Evolutionary conservation across 805 yeast genomes (phyloP), one percentile per base, ranked within the genome.

Genomic region (Nakazawaea anatomiae): DNA sequence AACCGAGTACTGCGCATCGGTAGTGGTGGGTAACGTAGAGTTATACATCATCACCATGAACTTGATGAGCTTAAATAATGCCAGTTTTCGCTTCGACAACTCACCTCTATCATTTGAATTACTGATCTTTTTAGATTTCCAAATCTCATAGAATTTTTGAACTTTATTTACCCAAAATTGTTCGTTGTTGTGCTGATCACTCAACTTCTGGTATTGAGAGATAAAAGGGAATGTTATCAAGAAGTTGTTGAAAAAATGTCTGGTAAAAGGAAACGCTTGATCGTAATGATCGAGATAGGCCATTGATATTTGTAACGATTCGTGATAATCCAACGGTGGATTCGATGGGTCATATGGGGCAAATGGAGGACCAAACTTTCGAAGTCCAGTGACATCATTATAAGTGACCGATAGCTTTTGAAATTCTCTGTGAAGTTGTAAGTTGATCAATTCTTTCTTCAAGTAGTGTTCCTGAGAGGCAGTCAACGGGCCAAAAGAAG

Each of bases 391-490:
- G 34, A 82, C 79, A 53, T 82, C 80, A 54, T 82, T 77, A 50
- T 66, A 69, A 1, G 65, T 62, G 1, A 72, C 71, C 1, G 70
- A 65, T 40, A 90, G 66, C 27, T 64, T 64, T 31, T 71, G 77
- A 41, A 89, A 71, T 64, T 92, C 99, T 5, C 73, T 61, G 10
- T 75, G 73, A 34, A 90, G 67, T 60, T 87, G 79, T 10, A 76
- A 71, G 54, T 79, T 76, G 30, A 92, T 69, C 14, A 92, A 73
- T 66, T 88, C 91, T 59, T 95, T 82, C 66, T 92, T 92, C 49
- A 94, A 74, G 64, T 86, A 87, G 61, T 92, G 97, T 66, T 89
- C 96, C 63, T 91, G 89, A 0, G 78, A 72, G 3, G 91, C 80
- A 11, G 80, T 67, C 44, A 85, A 47, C 7, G 32, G 29, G 31